These are phyloP conservation scores for Pythium brachiatum DNA, from an alignment of 352 stramenopile species.

Conservation along the genomic window DNA sequence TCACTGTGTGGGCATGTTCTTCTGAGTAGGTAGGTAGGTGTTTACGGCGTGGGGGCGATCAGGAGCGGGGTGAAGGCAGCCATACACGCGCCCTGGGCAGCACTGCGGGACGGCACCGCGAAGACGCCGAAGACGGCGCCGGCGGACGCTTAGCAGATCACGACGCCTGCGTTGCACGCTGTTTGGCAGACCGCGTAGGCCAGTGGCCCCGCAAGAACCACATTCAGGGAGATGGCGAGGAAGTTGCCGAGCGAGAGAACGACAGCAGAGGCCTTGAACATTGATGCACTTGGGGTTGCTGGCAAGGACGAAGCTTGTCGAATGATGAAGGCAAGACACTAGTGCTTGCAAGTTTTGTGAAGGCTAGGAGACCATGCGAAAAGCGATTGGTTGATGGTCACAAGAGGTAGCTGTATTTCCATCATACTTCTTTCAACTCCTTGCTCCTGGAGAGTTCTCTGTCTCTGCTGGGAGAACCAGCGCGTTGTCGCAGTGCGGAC, in stretches of 20 bases:
- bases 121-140: constrained; percentile 40
- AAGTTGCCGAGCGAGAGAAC: background rate
- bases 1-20: no score
- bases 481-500: constrained; percentile 57
- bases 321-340: no score
- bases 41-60: constrained; percentile 32
- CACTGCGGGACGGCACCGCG: constrained; percentile 30
- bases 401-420: no score
- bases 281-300: no score
- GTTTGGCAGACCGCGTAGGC: constrained; percentile 39
- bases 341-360: no score
- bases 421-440: background rate
- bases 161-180: constrained; percentile 37
- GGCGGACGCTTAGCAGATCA: constrained; percentile 35
- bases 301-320: background rate
- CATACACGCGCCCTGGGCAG: constrained; percentile 37
- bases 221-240: background rate
- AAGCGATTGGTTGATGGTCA: no score
- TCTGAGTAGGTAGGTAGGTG: no score
- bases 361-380: no score
- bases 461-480: constrained; percentile 32
- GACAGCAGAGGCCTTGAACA: background rate
- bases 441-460: background rate
- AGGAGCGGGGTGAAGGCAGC: constrained; percentile 29
- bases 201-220: constrained; percentile 20